Base-by-base conservation (phyloP, 2,329 filamentous ascomycete species). In the Periconia sp. region DNA sequence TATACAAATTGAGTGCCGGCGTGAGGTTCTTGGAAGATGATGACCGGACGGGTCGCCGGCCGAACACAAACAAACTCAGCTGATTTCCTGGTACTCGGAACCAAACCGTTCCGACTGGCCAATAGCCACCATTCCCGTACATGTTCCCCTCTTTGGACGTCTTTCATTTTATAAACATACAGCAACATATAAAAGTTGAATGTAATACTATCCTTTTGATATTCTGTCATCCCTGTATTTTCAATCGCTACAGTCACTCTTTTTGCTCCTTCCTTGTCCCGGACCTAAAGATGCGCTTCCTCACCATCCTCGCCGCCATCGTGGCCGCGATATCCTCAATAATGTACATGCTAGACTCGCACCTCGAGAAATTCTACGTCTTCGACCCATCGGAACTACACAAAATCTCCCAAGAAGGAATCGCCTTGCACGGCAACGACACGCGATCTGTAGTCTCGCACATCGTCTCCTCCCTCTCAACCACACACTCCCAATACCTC, bases 351-450 rank as follows among this genome's bases (percentile, higher is more conserved):
- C 55, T 70, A 3, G 65, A 71, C 17, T 60, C 63, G 0, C 61
- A 64, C 35, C 65, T 71, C 2, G 55, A 59, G 6, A 58, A 59
- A 1, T 80, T 92, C 79, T 94, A 92, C 81, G 84, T 94, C 73
- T 92, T 95, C 75, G 77, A 86, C 50, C 82, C 83, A 1, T 78
- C 80, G 15, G 81, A 90, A 57, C 81, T 95, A 55, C 85, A 91
- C 69, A 81, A 87, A 56, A 76, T 94, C 33, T 82, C 88, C 11
- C 76, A 83, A 73, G 82, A 84, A 57, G 88, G 85, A 31, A 83
- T 95, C 58, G 78, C 76, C 10, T 74, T 81, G 40, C 85, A 93
- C 72, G 90, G 89, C 62, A 89, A 92, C 72, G 83, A 93, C 77
- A 95, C 91, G 14, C 74, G 80, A 53, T 79, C 80, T 52, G 82